Evolutionary conservation across 495 filamentous ascomycete species (phyloP), one percentile per base, ranked within the genome.

Genomic region (Penicillium paxilli): DNA sequence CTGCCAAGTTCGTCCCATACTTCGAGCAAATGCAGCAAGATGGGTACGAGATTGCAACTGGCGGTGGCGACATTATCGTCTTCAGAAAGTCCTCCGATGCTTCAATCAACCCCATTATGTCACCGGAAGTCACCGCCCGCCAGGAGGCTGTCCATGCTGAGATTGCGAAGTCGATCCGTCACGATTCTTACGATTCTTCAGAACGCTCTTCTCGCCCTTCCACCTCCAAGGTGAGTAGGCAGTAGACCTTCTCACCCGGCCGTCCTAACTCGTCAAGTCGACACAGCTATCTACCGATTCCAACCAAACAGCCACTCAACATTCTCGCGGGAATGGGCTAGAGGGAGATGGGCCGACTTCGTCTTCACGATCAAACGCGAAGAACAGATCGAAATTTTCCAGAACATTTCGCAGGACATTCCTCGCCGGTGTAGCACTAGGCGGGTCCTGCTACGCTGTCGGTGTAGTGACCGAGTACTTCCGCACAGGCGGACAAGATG

Each of bases 41-140:
- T 35, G 90, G 89, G 2, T 92, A 87, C 56, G 87, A 89, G 47
- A 88, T 92, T 50, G 81, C 87, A 9, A 85, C 85, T 4, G 87
- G 87, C 6, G 78, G 80, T 50, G 82, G 79, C 5, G 82, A 92
- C 62, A 77, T 92, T 7, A 77, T 92, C 16, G 81, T 94, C 0
- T 91, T 92, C 60, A 82, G 82, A 51, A 87, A 89, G 60, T 68
- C 79, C 11, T 65, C 72, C 12, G 71, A 71, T 9, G 48, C 38
- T 19, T 8, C 21, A 20, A 26, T 52, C 35, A 5, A 32, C 8
- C 51, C 14, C 7, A 22, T 56, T 23, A 47, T 42, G n/a, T 42
- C 46, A 16, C n/a, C 51, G 1, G 28, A 61, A n/a, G 51, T 57
- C 10, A 48, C 57, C 12, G 52, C 32, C 26, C 45, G 57, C 20